Evolutionary conservation across 345 rosid genomes (phyloP).

Genomic region (Microcos paniculata): DNA sequence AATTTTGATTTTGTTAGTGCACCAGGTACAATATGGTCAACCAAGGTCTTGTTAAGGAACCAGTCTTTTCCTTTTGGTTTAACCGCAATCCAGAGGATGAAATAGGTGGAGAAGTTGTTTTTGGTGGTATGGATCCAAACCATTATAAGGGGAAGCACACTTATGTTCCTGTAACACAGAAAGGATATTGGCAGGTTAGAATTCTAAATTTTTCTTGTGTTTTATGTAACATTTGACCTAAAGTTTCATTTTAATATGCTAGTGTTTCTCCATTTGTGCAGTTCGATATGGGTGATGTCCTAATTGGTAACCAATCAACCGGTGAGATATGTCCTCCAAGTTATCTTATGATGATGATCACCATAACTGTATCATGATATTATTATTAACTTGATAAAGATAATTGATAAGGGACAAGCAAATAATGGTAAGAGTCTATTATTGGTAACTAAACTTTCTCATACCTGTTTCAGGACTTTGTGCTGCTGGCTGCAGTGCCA

Average conservation of each 20-base stretch:
- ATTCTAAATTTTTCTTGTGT: background rate
- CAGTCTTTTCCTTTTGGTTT: conserved; percentile 78
- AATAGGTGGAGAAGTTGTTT: conserved; percentile 69
- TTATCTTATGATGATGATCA: no score
- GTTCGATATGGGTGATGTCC: conserved; percentile 74
- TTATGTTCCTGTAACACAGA: conserved; percentile 59
- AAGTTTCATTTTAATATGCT: background rate
- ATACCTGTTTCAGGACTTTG: conserved; percentile 45
- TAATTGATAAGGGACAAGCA: background rate
- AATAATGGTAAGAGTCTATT: no score
- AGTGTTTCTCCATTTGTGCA: conserved; percentile 20
- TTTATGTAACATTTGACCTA: background rate
- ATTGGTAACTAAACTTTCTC: background rate
- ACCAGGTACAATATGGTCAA: conserved; percentile 73
- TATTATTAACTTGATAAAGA: no score
- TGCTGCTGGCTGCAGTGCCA: conserved; percentile 54
- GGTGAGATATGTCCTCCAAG: conserved; percentile 34
- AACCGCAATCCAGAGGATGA: conserved; percentile 65
- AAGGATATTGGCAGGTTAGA: conserved; percentile 80
- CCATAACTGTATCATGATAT: no score
- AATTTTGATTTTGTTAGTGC: conserved; percentile 8
- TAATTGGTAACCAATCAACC: conserved; percentile 53
- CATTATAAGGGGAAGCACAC: conserved; percentile 72
- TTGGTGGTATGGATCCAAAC: conserved; percentile 65
- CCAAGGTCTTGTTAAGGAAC: conserved; percentile 59